phyloP scores from a whole-genome alignment of 2,329 filamentous ascomycete species.

The Neonectria punicea region DNA sequence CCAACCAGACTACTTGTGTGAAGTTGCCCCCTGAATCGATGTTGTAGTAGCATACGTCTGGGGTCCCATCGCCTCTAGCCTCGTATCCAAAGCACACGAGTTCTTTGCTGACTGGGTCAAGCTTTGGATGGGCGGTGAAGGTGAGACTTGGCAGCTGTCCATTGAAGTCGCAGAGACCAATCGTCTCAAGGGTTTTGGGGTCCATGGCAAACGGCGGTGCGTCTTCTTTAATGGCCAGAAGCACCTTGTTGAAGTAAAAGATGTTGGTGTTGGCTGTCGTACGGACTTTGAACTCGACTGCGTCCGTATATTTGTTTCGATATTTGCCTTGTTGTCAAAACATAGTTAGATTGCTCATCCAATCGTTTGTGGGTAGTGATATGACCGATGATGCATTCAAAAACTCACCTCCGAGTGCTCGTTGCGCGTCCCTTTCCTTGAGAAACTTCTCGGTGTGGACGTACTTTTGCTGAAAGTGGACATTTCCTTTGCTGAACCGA shows the following conservation, averaged over 20 bases:
- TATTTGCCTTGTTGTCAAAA: not conserved
- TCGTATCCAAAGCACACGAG: not conserved
- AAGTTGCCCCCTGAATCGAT: not conserved
- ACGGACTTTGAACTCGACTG: slow-evolving; percentile 6
- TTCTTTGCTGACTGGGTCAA: not conserved
- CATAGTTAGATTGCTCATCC: too few species aligned
- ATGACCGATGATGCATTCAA: too few species aligned
- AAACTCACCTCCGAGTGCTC: not conserved
- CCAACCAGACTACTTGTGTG: slow-evolving; percentile 8
- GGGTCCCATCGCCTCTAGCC: not conserved
- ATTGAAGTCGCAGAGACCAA: slow-evolving; percentile 13
- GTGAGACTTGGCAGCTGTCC: slow-evolving; percentile 8
- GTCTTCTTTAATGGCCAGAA: slow-evolving; percentile 3
- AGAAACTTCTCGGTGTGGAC: slow-evolving; percentile 21
- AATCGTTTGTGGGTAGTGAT: too few species aligned
- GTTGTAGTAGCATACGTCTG: slow-evolving; percentile 6
- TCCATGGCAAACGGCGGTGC: slow-evolving; percentile 10
- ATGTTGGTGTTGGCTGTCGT: slow-evolving; percentile 14
- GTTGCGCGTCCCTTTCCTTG: slow-evolving; percentile 11
- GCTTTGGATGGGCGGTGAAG: slow-evolving; percentile 6
- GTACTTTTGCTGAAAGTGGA: slow-evolving; percentile 19
- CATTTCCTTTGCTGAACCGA: slow-evolving; percentile 13
- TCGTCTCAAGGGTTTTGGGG: not conserved
- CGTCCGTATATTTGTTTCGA: slow-evolving; percentile 18
- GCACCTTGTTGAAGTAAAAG: slow-evolving; percentile 11